Percentiles rank a stretch among this genome's conserved stretches.
phyloP scores from a whole-genome alignment of 108 stramenopile genomes.

The Cyclotella sp. region DNA sequence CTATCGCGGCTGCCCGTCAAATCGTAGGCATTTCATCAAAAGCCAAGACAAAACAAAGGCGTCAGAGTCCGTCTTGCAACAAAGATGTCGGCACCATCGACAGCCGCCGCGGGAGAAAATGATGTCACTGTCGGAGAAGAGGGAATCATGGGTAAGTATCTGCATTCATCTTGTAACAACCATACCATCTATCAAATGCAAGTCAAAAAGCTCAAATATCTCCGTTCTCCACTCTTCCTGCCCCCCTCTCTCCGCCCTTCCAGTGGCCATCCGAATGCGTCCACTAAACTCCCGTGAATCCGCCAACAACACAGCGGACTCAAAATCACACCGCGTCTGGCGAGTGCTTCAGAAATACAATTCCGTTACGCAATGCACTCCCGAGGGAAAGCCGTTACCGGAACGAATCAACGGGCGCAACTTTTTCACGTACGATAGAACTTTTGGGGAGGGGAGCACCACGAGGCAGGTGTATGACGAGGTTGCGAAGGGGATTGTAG shows the following conservation, averaged over 20 bases:
- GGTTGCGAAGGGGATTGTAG: constrained; percentile 88
- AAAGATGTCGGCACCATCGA: too few relatives aligned
- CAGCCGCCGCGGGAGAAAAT: not conserved
- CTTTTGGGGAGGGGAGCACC: constrained; percentile 79
- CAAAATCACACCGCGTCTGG: constrained; percentile 67
- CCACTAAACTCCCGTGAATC: constrained; percentile 87
- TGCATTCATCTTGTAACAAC: not conserved
- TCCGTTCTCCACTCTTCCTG: not conserved
- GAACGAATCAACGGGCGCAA: constrained; percentile 77
- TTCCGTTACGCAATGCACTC: constrained; percentile 75
- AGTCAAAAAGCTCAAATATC: not conserved
- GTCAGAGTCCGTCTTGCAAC: too few relatives aligned
- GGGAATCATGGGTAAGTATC: constrained; percentile 17
- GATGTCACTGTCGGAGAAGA: constrained; percentile 2
- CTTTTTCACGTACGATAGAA: constrained; percentile 94
- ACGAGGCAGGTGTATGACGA: constrained; percentile 92
- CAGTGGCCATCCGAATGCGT: constrained; percentile 95
- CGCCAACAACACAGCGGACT: not conserved
- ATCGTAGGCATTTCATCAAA: too few relatives aligned
- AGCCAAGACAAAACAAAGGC: too few relatives aligned
- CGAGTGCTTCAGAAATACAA: constrained; percentile 81
- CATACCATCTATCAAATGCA: not conserved
- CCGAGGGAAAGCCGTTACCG: constrained; percentile 73
- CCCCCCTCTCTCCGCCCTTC: not conserved
- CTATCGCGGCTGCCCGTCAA: too few relatives aligned